phyloP scores from a whole-genome alignment of 257 asterid species.

The Petunia axillaris region DNA sequence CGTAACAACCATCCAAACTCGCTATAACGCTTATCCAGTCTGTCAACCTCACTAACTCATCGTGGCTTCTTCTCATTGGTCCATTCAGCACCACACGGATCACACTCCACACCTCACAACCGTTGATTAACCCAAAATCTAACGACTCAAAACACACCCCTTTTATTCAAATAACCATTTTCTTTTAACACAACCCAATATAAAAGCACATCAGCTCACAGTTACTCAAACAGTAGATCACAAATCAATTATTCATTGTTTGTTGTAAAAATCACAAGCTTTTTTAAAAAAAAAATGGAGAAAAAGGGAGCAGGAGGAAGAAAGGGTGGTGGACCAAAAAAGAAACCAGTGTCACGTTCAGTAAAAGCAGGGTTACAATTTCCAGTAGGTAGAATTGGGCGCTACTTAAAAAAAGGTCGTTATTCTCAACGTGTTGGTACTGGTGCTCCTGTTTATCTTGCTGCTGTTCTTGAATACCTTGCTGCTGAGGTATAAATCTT shows the following conservation, averaged over 20 bases:
- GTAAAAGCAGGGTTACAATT: constrained; percentile 58
- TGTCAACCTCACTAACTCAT: not conserved
- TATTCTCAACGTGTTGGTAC: constrained; percentile 49
- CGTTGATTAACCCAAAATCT: constrained; percentile 12
- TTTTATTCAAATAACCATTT: not conserved
- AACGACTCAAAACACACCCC: not conserved
- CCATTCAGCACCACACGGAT: not conserved
- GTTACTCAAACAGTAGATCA: not conserved
- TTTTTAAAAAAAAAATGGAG: constrained; percentile 40
- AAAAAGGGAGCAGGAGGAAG: constrained; percentile 64
- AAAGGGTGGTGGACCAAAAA: constrained; percentile 57
- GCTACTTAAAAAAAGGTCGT: constrained; percentile 58
- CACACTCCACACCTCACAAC: not conserved
- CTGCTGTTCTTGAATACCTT: constrained; percentile 57
- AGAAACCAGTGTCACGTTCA: constrained; percentile 57
- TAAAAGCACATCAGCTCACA: not conserved
- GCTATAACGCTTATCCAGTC: not conserved
- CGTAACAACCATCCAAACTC: not conserved
- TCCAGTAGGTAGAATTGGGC: constrained; percentile 63
- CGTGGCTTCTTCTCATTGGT: constrained; percentile 1
- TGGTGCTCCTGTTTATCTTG: constrained; percentile 56
- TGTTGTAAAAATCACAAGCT: not conserved
- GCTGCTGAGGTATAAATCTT: constrained; percentile 52
- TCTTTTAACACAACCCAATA: not conserved
- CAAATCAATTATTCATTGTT: not conserved